These are phyloP conservation scores for Annona squamosa DNA, from an alignment of 164 flowering plant genomes.

Conservation along the genomic window DNA sequence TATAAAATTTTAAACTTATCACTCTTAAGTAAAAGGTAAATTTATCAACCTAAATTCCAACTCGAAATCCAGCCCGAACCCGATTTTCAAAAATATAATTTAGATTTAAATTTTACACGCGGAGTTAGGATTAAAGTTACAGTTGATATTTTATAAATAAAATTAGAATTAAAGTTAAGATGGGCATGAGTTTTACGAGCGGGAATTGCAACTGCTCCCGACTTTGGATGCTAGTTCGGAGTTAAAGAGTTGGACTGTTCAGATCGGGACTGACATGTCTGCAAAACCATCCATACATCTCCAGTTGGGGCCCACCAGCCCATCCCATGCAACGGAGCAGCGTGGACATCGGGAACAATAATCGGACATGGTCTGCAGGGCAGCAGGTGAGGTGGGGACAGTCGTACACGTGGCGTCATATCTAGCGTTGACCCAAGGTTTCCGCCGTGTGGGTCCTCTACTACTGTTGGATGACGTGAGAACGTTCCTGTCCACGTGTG, in stretches of 20 bases:
- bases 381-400: neutral
- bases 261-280: neutral
- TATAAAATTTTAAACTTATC: no score
- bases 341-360: neutral
- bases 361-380: neutral
- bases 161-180: no score
- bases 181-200: no score
- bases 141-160: no score
- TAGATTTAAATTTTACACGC: no score
- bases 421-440: conserved; percentile 14
- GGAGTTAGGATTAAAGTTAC: no score
- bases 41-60: no score
- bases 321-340: neutral
- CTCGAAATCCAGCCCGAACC: no score
- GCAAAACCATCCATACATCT: neutral
- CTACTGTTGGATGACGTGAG: conserved; percentile 1
- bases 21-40: no score
- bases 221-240: no score
- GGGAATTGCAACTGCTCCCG: no score
- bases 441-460: neutral
- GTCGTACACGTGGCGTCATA: conserved; percentile 8
- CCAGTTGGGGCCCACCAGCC: neutral
- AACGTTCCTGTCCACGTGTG: neutral
- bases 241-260: neutral
- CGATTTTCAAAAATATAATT: no score